phyloP scores from a whole-genome alignment of 148 eudicot species.

The Heliamphora exappendiculata region DNA sequence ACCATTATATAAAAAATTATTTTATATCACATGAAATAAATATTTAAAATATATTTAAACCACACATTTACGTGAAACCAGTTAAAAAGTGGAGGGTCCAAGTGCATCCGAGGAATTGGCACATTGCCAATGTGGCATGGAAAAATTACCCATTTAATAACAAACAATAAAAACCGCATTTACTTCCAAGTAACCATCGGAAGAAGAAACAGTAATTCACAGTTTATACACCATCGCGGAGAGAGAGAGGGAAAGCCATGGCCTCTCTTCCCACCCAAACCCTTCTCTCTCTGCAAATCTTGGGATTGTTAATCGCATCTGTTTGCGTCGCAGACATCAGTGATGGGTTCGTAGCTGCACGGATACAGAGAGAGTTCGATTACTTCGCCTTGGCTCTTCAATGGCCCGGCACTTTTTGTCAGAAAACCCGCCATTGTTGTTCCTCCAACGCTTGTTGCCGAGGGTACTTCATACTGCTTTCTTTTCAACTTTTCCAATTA shows the following conservation, averaged over 20 bases:
- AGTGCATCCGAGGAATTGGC: too few species aligned
- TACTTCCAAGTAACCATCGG: too few species aligned
- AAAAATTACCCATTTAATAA: too few species aligned
- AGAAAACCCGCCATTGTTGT: conserved; percentile 51
- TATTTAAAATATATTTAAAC: too few species aligned
- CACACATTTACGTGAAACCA: too few species aligned
- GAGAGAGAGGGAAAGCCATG: conserved; percentile 14
- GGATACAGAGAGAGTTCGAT: conserved; percentile 70
- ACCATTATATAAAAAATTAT: too few species aligned
- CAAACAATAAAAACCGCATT: too few species aligned
- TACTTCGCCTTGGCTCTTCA: conserved; percentile 68
- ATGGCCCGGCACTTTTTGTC: conserved; percentile 86
- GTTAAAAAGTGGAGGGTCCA: too few species aligned
- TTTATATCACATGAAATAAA: too few species aligned
- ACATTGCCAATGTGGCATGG: too few species aligned
- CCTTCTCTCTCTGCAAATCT: conserved; percentile 17
- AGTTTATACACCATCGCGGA: too few species aligned
- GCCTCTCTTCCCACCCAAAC: conserved; percentile 18
- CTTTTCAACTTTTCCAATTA: background rate
- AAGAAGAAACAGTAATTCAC: too few species aligned
- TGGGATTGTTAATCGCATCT: conserved; percentile 13
- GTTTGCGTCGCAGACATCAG: background rate
- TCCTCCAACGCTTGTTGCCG: conserved; percentile 70
- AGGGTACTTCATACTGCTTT: conserved; percentile 24
- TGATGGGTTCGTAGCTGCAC: conserved; percentile 5